Conservation (phyloP, 495 filamentous ascomycete genomes). For the Penicillium angulare region DNA sequence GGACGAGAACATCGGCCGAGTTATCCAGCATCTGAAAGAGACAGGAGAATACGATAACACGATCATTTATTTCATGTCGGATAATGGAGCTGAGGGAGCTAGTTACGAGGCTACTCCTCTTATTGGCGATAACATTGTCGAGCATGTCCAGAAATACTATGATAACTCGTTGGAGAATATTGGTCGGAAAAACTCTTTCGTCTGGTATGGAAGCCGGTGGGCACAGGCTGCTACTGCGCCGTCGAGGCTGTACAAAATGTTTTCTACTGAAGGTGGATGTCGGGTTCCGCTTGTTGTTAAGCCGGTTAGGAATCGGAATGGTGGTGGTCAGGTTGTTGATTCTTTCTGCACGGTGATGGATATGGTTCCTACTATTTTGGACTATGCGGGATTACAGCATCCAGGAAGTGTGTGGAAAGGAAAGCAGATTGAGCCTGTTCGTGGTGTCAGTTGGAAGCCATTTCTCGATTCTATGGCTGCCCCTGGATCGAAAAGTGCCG, state of each 20-base stretch:
- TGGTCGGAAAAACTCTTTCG: conserved; percentile 53
- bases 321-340: conserved; percentile 2
- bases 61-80: conserved; percentile 53
- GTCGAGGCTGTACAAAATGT: conserved; percentile 48
- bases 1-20: conserved; percentile 51
- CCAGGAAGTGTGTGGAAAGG: conserved; percentile 46
- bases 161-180: conserved; percentile 60
- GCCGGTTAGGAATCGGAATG: conserved; percentile 13
- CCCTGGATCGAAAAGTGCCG: background rate
- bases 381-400: conserved; percentile 50
- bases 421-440: conserved; percentile 42
- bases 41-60: conserved; percentile 56
- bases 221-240: conserved; percentile 54
- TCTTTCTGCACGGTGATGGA: conserved; percentile 55
- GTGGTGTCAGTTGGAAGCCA: conserved; percentile 35
- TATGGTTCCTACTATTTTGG: conserved; percentile 48
- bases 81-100: conserved; percentile 57
- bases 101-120: conserved; percentile 20
- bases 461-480: conserved; percentile 1
- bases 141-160: conserved; percentile 48
- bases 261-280: conserved; percentile 51
- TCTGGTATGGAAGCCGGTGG: conserved; percentile 61
- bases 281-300: conserved; percentile 44
- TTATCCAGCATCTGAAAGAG: conserved; percentile 46
- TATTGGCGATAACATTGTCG: background rate